Base-by-base conservation (phyloP, 352 stramenopile genomes). In the Pythium chondricola region DNA sequence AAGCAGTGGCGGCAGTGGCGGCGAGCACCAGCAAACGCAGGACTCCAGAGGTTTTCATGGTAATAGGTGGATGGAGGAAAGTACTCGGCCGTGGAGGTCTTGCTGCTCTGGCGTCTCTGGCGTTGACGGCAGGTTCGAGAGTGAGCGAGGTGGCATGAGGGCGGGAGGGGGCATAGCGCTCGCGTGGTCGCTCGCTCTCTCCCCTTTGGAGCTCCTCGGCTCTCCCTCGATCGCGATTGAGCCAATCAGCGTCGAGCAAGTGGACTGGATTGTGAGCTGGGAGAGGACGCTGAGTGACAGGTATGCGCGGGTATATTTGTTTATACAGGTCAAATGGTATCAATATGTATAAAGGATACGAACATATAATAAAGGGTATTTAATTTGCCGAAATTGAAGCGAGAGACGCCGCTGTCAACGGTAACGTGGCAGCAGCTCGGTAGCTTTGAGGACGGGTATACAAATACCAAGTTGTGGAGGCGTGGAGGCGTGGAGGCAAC, bases 1-100 rank as follows among this genome's bases (percentile, higher is more conserved):
- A 46, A 24, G 68, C 58, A 18, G 65, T 67, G 24, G 71, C 43
- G 16, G 71, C 67, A 4, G 68, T 61, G 1, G 64, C 55, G 29
- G 72, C 71, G n/a, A 78, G 36, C 56, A 87, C 35, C 21, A 80
- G 57, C 31, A 68, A 45, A 40, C 65, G 77, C 38, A 83, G 62
- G 32, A 76, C 52, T 45, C 46, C 44, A 18, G 65, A 69, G 44
- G 75, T 71, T 36, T 66, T 67, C 74, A 86, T 86, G 18, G n/a
- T n/a, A n/a, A 25, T 70, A 17, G 20, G 14, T n/a, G 16, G 31
- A 50, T 33, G 8, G 26, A 41, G 16, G 25, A 22, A 13, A 33
- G 29, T 33, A 48, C 22, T n/a, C 4, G 26, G 18, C 39, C 13
- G 29, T 8, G 13, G 29, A 33, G 29, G 8, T 13, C 13, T 33